Base-by-base conservation (phyloP, 441 rosid genomes). In the Pelargonium fulgidum region DNA sequence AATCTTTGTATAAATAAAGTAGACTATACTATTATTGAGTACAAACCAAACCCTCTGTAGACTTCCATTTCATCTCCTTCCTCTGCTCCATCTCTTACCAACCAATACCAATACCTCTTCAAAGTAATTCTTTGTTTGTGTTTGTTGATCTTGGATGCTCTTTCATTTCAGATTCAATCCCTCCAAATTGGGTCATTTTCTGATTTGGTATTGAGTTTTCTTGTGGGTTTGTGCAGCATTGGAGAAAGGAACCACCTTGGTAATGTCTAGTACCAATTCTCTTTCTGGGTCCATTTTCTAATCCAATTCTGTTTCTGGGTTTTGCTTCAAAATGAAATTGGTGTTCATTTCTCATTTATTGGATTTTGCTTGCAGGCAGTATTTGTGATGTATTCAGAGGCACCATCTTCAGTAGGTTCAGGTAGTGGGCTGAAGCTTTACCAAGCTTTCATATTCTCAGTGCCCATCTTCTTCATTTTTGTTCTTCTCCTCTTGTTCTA, bases 401-500 rank as follows among this genome's bases (percentile, higher is more conserved):
- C 82, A 70, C 73, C 71, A 47, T 73, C 89, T 26, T 26, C 78
- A 1, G 63, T 44, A 39, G 74, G 69, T 76, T 71, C 81, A 19
- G 76, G 85, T 70, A n/a, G n/a, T n/a, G 90, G 86, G 78, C 80
- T 87, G 77, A 89, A 89, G 81, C 81, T 87, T 0, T 86, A 84
- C 75, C 89, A 88, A 82, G 87, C 92, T 71, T 85, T 91, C 64
- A 86, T 91, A 44, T 89, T 89, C 39, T 81, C 91, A 5, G 90
- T 88, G 0, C 96, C 97, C 48, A 81, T 91, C 81, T 91, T 19
- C n/a, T n/a, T n/a, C n/a, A n/a, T n/a, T n/a, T n/a, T n/a, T n/a
- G n/a, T n/a, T n/a, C n/a, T n/a, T n/a, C 85, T 91, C 64, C 82
- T 88, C 76, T 70, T 89, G 78, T 89, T 91, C 73, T 91, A 89